Base-by-base conservation (phyloP, 768 basidiomycete species). In the Chiua virens region DNA sequence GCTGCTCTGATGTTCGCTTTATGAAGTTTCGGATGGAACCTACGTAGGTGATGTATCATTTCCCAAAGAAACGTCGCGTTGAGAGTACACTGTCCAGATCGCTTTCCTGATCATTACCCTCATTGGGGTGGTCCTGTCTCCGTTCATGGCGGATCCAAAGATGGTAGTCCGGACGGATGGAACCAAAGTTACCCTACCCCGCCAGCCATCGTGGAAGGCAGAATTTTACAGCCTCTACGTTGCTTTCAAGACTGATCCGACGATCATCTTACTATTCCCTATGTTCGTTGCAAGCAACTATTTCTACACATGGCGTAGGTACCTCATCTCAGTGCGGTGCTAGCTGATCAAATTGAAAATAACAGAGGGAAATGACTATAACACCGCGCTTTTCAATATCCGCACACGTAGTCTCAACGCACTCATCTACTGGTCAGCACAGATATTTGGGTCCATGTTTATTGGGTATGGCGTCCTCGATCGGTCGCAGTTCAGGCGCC, bases 271-370 rank as follows among this genome's bases (percentile, higher is more conserved):
- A 5, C 77, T 92, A 18, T 88, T 92, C 74, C 91, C 90, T 13
- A 87, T 92, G 85, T 91, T 92, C 69, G 81, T 90, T 48, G 81
- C 86, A 8, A 86, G 84, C 37, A 91, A 91, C 66, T 91, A 86
- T 80, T 90, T 90, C 71, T 90, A 90, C 63, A 85, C 89, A 3
- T 91, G 87, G 87, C 88, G 87, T 88, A 53, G 62, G 84, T 67
- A 21, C 27, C 17, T 20, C 20, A 25, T 34, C 8, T 28, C 37
- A n/a, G 32, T 39, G 17, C 23, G 17, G 30, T 22, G 37, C 10
- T 13, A 52, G 23, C 39, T 54, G 39, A 64, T 14, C 20, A 3
- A 66, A n/a, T 14, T 32, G 40, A n/a, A 41, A 32, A 44, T 10
- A 32, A 45, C 53, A 89, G 85, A 91, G 68, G 86, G 87, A 70